Conservation (phyloP, 2,329 filamentous ascomycete species). For the Ciborinia camelliae region DNA sequence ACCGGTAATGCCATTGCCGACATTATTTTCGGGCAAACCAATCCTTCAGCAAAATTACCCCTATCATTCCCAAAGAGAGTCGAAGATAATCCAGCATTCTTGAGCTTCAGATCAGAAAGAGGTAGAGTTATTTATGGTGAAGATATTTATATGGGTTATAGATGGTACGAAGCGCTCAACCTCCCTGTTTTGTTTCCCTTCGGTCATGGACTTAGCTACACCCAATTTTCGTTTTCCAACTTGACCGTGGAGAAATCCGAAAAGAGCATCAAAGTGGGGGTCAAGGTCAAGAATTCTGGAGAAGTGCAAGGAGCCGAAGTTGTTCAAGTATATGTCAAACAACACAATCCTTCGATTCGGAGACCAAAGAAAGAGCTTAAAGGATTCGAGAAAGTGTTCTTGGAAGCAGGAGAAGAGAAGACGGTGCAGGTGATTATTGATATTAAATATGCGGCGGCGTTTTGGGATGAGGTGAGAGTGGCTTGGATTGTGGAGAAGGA, state of each 20-base stretch:
- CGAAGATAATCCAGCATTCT: conserved; percentile 70
- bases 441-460: conserved; percentile 39
- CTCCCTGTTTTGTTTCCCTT: conserved; percentile 69
- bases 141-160: conserved; percentile 77
- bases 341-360: conserved; percentile 46
- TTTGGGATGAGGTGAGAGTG: conserved; percentile 43
- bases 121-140: conserved; percentile 74
- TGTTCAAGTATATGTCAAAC: conserved; percentile 56
- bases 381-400: conserved; percentile 60
- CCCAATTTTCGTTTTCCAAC: conserved; percentile 51
- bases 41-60: conserved; percentile 69
- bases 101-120: conserved; percentile 70
- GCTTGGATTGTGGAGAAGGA: conserved; percentile 42
- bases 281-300: conserved; percentile 52
- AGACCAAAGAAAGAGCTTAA: conserved; percentile 60
- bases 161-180: conserved; percentile 72
- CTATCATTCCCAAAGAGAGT: conserved; percentile 66
- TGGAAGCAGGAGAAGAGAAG: conserved; percentile 58
- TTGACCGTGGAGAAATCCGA: background rate
- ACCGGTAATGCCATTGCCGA: conserved; percentile 78
- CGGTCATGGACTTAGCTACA: conserved; percentile 76
- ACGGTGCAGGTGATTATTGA: conserved; percentile 53
- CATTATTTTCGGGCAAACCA: conserved; percentile 60
- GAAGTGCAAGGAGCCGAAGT: conserved; percentile 50
- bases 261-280: background rate